Evolutionary conservation across 768 basidiomycete species (phyloP).

Genomic region (Flagelloscypha sp.): DNA sequence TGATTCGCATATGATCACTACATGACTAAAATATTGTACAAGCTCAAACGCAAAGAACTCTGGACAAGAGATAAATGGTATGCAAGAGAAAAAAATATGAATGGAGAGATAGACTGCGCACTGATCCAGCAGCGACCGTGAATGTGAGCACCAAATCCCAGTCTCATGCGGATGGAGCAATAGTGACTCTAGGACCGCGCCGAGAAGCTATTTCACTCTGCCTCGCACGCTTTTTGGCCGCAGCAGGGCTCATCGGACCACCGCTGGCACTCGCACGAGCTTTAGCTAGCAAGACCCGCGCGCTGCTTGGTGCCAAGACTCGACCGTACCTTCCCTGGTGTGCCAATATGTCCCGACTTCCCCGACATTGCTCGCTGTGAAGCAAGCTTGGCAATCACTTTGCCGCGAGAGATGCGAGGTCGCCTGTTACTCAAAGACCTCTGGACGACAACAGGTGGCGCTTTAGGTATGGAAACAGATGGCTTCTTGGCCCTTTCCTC

Average conservation of each 20-base stretch:
- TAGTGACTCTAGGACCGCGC: too few relatives aligned
- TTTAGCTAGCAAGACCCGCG: constrained; percentile 27
- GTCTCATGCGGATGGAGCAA: too few relatives aligned
- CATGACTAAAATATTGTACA: too few relatives aligned
- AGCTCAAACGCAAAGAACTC: too few relatives aligned
- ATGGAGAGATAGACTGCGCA: too few relatives aligned
- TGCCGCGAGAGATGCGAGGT: constrained; percentile 75
- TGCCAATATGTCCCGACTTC: constrained; percentile 13
- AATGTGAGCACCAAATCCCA: too few relatives aligned
- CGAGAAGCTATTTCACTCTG: too few relatives aligned
- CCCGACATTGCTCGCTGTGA: constrained; percentile 54
- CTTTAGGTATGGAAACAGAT: constrained; percentile 1
- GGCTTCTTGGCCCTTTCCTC: constrained; percentile 21
- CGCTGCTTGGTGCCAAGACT: constrained; percentile 40
- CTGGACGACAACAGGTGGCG: constrained; percentile 10
- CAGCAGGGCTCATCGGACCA: constrained; percentile 24
- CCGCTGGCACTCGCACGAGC: constrained; percentile 18
- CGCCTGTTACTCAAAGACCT: constrained; percentile 41
- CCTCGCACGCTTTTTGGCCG: constrained; percentile 59
- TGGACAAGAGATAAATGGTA: too few relatives aligned
- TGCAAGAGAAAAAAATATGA: too few relatives aligned
- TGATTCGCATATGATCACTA: too few relatives aligned
- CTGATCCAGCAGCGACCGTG: too few relatives aligned
- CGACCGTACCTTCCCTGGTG: constrained; percentile 31
- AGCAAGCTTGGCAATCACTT: constrained; percentile 68